Percentiles rank a stretch among this genome's conserved stretches.
Evolutionary conservation across 1,139 yeast species (phyloP).

Genomic region (Sugiyamaella xylanicola): DNA sequence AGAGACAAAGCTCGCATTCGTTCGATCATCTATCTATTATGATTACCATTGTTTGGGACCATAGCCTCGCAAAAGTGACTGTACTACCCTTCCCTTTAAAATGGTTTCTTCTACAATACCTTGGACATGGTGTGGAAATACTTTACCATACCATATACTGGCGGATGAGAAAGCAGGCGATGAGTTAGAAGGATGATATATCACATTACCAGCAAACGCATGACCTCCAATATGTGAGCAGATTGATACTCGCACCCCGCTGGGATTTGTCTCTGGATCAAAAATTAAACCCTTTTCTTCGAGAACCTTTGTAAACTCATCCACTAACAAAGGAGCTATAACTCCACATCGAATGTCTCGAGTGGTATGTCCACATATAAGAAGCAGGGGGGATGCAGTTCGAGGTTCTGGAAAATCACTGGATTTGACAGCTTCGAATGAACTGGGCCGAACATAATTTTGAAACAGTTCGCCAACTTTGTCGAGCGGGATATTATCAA

Average conservation of each 20-base stretch:
- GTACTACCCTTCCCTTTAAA: slow-evolving; percentile 50
- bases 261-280: slow-evolving; percentile 33
- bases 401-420: slow-evolving; percentile 9
- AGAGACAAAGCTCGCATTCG: too few species aligned
- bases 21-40: background rate
- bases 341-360: slow-evolving; percentile 70
- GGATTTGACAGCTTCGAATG: slow-evolving; percentile 30
- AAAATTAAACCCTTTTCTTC: slow-evolving; percentile 38
- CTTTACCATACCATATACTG: slow-evolving; percentile 70
- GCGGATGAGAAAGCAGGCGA: background rate
- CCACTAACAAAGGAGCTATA: slow-evolving; percentile 57
- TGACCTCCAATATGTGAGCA: slow-evolving; percentile 79
- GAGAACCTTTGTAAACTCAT: slow-evolving; percentile 55
- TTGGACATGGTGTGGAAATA: slow-evolving; percentile 63
- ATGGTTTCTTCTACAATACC: slow-evolving; percentile 63
- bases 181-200: slow-evolving; percentile 46
- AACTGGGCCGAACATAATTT: slow-evolving; percentile 36
- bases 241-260: slow-evolving; percentile 52
- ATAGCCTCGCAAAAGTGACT: slow-evolving; percentile 54
- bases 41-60: slow-evolving; percentile 17
- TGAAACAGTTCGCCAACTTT: slow-evolving; percentile 49
- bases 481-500: slow-evolving; percentile 42
- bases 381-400: slow-evolving; percentile 33
- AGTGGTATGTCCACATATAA: slow-evolving; percentile 67
- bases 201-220: slow-evolving; percentile 73